Base-by-base conservation (phyloP, 2,329 filamentous ascomycete genomes). In the Colletotrichum somersetense region DNA sequence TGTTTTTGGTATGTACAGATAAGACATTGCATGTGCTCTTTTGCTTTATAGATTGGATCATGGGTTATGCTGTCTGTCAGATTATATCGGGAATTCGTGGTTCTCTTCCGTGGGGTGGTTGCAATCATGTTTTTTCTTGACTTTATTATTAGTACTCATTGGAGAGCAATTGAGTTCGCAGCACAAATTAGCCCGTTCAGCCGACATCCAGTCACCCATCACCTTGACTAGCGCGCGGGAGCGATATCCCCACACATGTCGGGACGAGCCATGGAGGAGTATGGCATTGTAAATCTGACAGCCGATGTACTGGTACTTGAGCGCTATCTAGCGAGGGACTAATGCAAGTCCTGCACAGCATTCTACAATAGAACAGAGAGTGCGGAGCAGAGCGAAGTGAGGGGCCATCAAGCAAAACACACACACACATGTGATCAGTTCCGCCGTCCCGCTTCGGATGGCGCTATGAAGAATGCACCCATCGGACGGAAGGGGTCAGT, bases 351-450 rank as follows among this genome's bases (percentile, higher is more conserved):
- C n/a, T 52, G 38, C 50, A 55, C 59, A 30, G 53, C 33, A 55
- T 48, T 66, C 58, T 72, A 55, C 42, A 64, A 59, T 62, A 53
- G 53, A 30, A 18, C 35, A 40, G n/a, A 50, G 52, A 46, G 18
- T 55, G 62, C 62, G 38, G 62, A 64, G 48, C 50, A 18, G 23
- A 50, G 44, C 30, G 46, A 67, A 42, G 52, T 46, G 52, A 14
- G 35, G 62, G 38, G 30, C n/a, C 16, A 48, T 8, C 16, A 48
- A 33, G 33, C 30, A 30, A 30, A 3, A 30, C 30, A 30, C 30
- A 30, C 26, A 53, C 59, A n/a, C 53, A n/a, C 68, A 71, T 71
- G 64, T 71, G 68, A 71, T 62, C 48, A 33, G 30, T 35, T 35
- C 40, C 40, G 20, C 20, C 16, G 1, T 40, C 57, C 23, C 40